Evolutionary conservation across 1,284 basidiomycete species (phyloP), one percentile per base, ranked within the genome.

Genomic region (Apiotrichum porosum): DNA sequence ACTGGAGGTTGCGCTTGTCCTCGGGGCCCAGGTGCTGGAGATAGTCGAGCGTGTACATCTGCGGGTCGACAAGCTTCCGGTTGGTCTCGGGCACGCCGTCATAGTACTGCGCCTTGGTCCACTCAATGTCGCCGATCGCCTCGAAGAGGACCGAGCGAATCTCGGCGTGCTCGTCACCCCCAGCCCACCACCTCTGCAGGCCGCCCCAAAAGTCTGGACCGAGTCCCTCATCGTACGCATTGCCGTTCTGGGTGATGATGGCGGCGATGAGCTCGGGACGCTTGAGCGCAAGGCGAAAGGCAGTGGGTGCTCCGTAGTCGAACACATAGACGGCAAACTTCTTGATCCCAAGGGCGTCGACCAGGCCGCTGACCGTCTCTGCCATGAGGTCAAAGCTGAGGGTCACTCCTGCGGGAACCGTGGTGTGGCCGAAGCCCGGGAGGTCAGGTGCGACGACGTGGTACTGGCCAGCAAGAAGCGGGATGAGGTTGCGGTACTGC

Each of bases 341-440:
- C 17, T 45, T 60, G 42, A 79, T 57, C 1, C 58, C 49, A 3
- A 80, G 64, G 2, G 66, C 67, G 47, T 78, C 71, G 31, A 77
- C 65, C 58, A 79, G 78, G 1, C 62, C 63, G 19, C 67, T 68
- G 50, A 77, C 63, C 15, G 75, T 77, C 28, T 63, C 54, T 4
- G 74, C 63, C 24, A 79, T 56, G 33, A 61, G 67, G 36, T 67
- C 76, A 59, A 80, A 80, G 0, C 70, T 75, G 56, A 76, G 76
- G 21, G 49, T 42, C 51, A 76, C 77, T 19, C 55, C 58, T 6
- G 52, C 58, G 0, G 77, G 75, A 9, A 75, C 70, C 23, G 53
- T 63, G 8, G 79, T 80, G 59, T 77, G 76, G 13, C 79, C 78
- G 51, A 76, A 80, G 0, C 76, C 78, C 1, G 78, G 77, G 6